phyloP scores from a whole-genome alignment of 1,284 basidiomycete genomes.

The Tilletia caries region DNA sequence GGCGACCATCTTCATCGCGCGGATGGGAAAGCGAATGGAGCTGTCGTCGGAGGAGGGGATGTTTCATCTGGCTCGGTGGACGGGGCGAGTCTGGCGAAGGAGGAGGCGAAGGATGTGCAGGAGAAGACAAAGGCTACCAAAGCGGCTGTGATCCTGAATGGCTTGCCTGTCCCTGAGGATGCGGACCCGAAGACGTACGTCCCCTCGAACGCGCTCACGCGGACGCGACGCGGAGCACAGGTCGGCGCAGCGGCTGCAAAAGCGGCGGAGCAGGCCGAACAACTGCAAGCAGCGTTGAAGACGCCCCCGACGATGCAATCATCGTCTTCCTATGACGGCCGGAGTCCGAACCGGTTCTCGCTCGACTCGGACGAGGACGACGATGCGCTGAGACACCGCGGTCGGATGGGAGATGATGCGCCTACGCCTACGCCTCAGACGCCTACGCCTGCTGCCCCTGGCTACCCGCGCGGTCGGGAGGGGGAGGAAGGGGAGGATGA shows the following conservation, averaged over 20 bases:
- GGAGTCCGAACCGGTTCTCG: background rate
- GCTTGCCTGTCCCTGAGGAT: conserved; percentile 4
- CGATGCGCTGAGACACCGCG: background rate
- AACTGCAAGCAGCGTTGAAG: background rate
- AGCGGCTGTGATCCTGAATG: conserved; percentile 8
- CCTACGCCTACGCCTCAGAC: conserved; percentile 13
- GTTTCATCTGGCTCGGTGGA: background rate
- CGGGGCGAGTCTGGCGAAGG: background rate
- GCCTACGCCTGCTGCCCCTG: conserved; percentile 27
- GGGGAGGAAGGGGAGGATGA: conserved; percentile 21
- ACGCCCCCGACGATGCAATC: too few relatives aligned
- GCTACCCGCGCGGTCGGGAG: conserved; percentile 10
- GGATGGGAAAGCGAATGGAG: background rate
- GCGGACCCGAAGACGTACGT: conserved; percentile 22
- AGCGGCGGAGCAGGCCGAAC: background rate
- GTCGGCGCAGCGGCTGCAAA: conserved; percentile 6
- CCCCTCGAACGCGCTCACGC: conserved; percentile 18
- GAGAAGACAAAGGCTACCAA: background rate
- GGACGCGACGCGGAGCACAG: conserved; percentile 16
- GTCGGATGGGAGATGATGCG: background rate
- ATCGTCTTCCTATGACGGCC: too few relatives aligned
- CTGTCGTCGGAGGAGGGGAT: too few relatives aligned
- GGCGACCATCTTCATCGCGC: background rate
- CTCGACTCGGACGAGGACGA: background rate
- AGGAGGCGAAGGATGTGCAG: background rate